Conservation (phyloP, 805 yeast species). For the Saccharomycopsis fodiens region DNA sequence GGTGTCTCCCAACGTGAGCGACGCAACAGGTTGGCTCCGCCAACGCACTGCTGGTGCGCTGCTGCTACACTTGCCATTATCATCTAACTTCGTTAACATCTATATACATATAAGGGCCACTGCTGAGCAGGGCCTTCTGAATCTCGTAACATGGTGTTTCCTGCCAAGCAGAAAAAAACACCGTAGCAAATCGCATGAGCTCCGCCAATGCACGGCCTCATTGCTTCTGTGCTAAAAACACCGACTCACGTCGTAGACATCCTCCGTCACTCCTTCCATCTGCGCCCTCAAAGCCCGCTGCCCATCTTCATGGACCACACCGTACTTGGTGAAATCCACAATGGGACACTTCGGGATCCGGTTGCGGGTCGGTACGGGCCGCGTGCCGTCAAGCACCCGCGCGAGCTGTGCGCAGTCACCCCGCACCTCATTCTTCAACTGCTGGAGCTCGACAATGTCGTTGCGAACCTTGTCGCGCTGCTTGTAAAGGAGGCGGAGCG, state of each 20-base stretch:
- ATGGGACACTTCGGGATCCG: conserved; percentile 17
- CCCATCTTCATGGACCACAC: conserved; percentile 9
- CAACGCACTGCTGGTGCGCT: too few species aligned
- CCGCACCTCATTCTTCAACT: conserved; percentile 12
- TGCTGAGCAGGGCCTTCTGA: background rate
- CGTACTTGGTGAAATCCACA: conserved; percentile 19
- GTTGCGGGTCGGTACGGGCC: conserved; percentile 15
- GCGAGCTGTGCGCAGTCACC: conserved; percentile 4
- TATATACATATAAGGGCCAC: background rate
- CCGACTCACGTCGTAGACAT: too few species aligned
- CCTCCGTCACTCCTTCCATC: too few species aligned
- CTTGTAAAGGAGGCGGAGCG: conserved; percentile 13
- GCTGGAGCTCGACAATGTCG: conserved; percentile 12
- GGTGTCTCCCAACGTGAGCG: too few species aligned
- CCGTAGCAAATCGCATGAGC: too few species aligned
- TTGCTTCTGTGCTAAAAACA: too few species aligned
- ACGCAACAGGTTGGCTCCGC: too few species aligned
- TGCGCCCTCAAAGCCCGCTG: background rate
- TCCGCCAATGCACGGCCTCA: too few species aligned
- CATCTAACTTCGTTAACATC: background rate
- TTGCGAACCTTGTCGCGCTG: conserved; percentile 14
- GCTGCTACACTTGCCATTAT: too few species aligned
- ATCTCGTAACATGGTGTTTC: background rate
- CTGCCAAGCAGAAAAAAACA: too few species aligned
- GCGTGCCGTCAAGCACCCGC: background rate